phyloP scores from a whole-genome alignment of 1,284 basidiomycete species.

The Leccinum pachyderme region DNA sequence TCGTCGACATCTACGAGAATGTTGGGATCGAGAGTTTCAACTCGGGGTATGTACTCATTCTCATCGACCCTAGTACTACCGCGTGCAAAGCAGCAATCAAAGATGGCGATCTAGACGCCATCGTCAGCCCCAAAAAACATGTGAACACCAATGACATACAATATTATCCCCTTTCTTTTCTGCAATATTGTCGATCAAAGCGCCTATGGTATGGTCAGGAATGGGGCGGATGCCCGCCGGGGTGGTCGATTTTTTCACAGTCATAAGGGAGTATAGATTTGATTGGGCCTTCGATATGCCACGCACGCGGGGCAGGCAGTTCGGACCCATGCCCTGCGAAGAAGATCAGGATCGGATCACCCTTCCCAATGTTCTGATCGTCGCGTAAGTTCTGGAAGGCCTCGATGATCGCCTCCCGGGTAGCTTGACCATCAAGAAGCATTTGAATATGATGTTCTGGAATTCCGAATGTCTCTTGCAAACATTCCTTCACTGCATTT shows the following conservation, averaged over 20 bases:
- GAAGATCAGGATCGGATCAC: slow-evolving; percentile 60
- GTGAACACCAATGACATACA: slow-evolving; percentile 1
- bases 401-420: slow-evolving; percentile 52
- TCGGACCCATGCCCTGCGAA: slow-evolving; percentile 63
- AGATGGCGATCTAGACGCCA: slow-evolving; percentile 42
- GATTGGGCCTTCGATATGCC: slow-evolving; percentile 37
- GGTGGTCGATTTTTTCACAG: slow-evolving; percentile 32
- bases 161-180: slow-evolving; percentile 61
- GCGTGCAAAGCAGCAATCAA: slow-evolving; percentile 58
- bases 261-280: slow-evolving; percentile 60
- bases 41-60: slow-evolving; percentile 37
- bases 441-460: slow-evolving; percentile 53
- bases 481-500: slow-evolving; percentile 47
- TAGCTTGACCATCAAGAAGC: slow-evolving; percentile 52
- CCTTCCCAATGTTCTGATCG: slow-evolving; percentile 49
- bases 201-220: slow-evolving; percentile 53
- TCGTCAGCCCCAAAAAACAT: neutral
- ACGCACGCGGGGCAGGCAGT: slow-evolving; percentile 51
- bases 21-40: slow-evolving; percentile 44
- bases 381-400: slow-evolving; percentile 49
- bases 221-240: slow-evolving; percentile 39
- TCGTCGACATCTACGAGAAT: slow-evolving; percentile 37
- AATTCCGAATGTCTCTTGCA: slow-evolving; percentile 47
- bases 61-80: slow-evolving; percentile 35
- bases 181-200: slow-evolving; percentile 51